Evolutionary conservation across 2,329 filamentous ascomycete genomes (phyloP).

Genomic region (Grosmannia huntii): DNA sequence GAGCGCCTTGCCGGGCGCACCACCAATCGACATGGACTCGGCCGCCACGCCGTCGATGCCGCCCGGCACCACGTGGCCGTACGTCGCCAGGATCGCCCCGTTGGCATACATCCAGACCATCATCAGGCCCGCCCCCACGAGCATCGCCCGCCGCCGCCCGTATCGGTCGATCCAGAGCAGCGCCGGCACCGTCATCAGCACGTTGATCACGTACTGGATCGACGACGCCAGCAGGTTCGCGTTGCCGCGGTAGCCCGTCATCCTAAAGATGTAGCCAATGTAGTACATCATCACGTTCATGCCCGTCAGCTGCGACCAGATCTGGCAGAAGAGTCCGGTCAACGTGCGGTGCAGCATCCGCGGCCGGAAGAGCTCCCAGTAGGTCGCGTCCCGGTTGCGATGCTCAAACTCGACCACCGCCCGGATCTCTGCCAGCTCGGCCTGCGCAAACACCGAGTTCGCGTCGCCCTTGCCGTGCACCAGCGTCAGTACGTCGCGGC

Average conservation of each 20-base stretch:
- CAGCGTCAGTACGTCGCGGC: constrained; percentile 33
- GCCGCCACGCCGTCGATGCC: constrained; percentile 24
- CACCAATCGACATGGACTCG: constrained; percentile 34
- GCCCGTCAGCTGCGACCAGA: constrained; percentile 64
- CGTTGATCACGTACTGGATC: constrained; percentile 70
- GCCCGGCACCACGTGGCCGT: constrained; percentile 22
- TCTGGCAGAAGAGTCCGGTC: constrained; percentile 60
- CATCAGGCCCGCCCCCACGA: constrained; percentile 56
- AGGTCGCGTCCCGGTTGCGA: constrained; percentile 54
- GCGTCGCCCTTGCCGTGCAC: constrained; percentile 54
- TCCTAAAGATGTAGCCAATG: constrained; percentile 56
- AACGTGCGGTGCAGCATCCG: constrained; percentile 62
- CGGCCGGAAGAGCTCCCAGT: constrained; percentile 59
- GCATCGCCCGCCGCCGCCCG: constrained; percentile 57
- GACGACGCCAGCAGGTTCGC: constrained; percentile 48
- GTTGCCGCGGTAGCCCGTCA: constrained; percentile 52
- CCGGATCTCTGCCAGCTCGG: constrained; percentile 60
- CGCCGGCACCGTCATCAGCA: constrained; percentile 64
- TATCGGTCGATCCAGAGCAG: constrained; percentile 63
- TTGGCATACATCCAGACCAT: constrained; percentile 33
- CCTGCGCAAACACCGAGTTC: constrained; percentile 50
- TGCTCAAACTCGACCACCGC: constrained; percentile 63
- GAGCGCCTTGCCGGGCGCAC: constrained; percentile 39
- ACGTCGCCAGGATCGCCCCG: constrained; percentile 30
- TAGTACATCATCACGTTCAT: constrained; percentile 70